Evolutionary conservation across 306 rosid genomes (phyloP), one percentile per base, ranked within the genome.

Genomic region (Cercis canadensis): DNA sequence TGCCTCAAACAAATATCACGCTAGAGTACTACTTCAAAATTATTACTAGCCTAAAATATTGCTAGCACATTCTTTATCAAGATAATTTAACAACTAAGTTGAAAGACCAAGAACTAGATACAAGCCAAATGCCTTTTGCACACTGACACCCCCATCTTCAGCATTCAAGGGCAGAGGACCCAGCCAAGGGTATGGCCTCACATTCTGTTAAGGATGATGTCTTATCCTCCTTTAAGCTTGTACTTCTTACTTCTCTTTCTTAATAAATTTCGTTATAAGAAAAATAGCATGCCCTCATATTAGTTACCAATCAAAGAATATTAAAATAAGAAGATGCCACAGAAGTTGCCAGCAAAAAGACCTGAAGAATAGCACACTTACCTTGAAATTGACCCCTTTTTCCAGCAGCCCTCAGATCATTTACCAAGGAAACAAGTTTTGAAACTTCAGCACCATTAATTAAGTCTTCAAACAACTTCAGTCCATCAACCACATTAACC

Each of bases 401-500:
- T 57, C 99, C 99, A 1, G 87, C 69, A 75, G 83, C 72, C 80
- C 90, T 87, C 66, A 89, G 54, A 75, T 91, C 96, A 81, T 84
- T 86, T 14, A 77, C 96, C 79, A 89, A 60, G 14, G 85, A 79
- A 77, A 83, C 68, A 59, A 94, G 84, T 76, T 85, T 87, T 33
- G 88, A 81, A 60, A 91, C 85, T 80, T 87, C 96, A 19, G 68
- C 32, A 33, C 83, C 83, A 62, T 73, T 84, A 47, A 82, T 73
- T 37, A 91, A 78, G 16, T 77, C 83, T 59, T 95, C 91, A 61
- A 83, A 87, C 75, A 80, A 75, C 69, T 91, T 91, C 80, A 95
- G 79, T 59, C 99, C 99, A 54, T 91, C 97, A 32, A 80, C 89
- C 76, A 62, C 87, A 66, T 95, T 95, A 72, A 95, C 82, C 99